phyloP scores from a whole-genome alignment of 169 alveolate species.

The Plasmodium gallinaceum region DNA sequence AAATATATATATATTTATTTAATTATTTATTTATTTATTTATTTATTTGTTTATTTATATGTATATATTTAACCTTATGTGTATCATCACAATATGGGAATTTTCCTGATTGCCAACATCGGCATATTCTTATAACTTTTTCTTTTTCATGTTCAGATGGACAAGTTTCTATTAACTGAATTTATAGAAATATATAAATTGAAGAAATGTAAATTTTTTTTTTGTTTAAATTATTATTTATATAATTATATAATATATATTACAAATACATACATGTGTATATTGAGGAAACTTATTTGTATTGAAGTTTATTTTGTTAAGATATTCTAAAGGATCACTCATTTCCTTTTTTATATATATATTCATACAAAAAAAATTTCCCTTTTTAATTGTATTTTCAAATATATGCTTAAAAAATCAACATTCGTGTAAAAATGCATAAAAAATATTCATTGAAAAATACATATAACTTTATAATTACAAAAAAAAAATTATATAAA shows the following conservation, averaged over 20 bases:
- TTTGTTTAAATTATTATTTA: not conserved
- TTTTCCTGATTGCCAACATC: constrained; percentile 91
- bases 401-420: no score
- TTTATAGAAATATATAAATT: constrained; percentile 16
- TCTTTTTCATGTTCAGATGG: constrained; percentile 82
- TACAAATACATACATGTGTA: constrained; percentile 78
- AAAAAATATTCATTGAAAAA: no score
- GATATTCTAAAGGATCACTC: constrained; percentile 84
- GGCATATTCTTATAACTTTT: constrained; percentile 83
- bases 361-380: no score
- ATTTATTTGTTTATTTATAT: not conserved
- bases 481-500: no score
- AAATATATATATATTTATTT: not conserved
- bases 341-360: constrained; percentile 2
- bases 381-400: no score
- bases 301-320: constrained; percentile 82
- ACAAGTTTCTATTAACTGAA: constrained; percentile 78
- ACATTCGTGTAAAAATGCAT: no score
- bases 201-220: not conserved
- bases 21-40: not conserved
- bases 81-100: constrained; percentile 91
- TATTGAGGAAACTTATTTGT: constrained; percentile 81
- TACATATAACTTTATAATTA: no score
- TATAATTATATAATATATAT: no score
- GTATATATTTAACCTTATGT: constrained; percentile 82